Percentiles rank a stretch among this genome's conserved stretches.
Evolutionary conservation across 257 asterid species (phyloP).

Genomic region (Petunia axillaris): DNA sequence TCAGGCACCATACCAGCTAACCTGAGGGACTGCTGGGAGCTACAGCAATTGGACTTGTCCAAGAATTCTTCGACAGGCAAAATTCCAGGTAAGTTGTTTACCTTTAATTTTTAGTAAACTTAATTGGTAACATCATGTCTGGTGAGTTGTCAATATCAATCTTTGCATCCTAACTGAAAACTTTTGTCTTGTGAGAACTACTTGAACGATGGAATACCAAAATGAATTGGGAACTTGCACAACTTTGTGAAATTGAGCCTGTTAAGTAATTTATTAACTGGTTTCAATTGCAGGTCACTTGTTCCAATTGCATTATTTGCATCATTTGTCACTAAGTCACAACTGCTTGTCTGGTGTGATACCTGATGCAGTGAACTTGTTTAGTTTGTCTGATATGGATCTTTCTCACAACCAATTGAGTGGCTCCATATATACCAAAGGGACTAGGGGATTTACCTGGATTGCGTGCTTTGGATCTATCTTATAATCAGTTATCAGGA

Average conservation of each 20-base stretch:
- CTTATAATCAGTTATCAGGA: conserved; percentile 40
- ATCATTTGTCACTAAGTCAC: conserved; percentile 25
- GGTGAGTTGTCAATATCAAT: conserved; percentile 33
- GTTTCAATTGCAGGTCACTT: conserved; percentile 31
- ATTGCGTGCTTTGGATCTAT: conserved; percentile 40
- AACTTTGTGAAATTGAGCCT: conserved; percentile 29
- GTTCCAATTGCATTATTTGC: conserved; percentile 30
- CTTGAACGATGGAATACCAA: conserved; percentile 41
- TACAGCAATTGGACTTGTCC: conserved; percentile 32
- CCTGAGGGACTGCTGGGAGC: neutral
- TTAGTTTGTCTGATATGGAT: conserved; percentile 21
- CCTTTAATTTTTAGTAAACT: neutral
- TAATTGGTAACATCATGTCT: conserved; percentile 29
- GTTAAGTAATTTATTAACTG: conserved; percentile 38
- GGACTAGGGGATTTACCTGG: neutral
- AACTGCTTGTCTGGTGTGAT: conserved; percentile 40
- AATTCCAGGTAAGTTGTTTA: conserved; percentile 42
- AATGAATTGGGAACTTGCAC: conserved; percentile 32
- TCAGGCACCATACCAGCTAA: conserved; percentile 31
- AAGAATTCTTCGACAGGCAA: neutral
- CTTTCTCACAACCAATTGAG: conserved; percentile 38
- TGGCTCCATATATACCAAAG: conserved; percentile 35
- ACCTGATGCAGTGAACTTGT: conserved; percentile 28
- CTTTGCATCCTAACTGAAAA: neutral
- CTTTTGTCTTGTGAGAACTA: conserved; percentile 33